Conservation (phyloP, 2,329 filamentous ascomycete genomes). For the Lecanicillium sp. region DNA sequence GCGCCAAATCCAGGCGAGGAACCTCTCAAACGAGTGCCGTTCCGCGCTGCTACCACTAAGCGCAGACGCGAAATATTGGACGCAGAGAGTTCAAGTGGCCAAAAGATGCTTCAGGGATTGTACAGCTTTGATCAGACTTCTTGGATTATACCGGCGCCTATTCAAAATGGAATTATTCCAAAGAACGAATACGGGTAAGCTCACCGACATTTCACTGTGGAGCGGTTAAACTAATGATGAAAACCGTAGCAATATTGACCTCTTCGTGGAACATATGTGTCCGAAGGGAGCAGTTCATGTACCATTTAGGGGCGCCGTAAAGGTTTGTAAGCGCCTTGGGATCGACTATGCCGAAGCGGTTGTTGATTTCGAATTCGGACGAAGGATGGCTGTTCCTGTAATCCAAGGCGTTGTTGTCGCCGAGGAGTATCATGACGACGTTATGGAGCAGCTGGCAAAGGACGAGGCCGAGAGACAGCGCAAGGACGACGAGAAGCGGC, state of each 20-base stretch:
- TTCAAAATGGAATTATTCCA: conserved; percentile 76
- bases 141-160: conserved; percentile 88
- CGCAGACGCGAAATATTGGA: conserved; percentile 86
- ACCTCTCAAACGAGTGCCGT: conserved; percentile 80
- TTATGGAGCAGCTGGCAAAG: conserved; percentile 72
- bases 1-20: conserved; percentile 61
- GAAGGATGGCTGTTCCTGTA: conserved; percentile 87
- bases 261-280: conserved; percentile 91
- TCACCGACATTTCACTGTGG: too few species aligned
- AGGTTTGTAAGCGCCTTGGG: conserved; percentile 73
- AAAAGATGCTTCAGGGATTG: conserved; percentile 79
- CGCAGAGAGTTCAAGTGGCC: conserved; percentile 67
- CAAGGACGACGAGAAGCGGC: conserved; percentile 78
- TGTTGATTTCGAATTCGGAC: conserved; percentile 92
- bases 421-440: conserved; percentile 63
- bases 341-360: conserved; percentile 93
- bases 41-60: conserved; percentile 82
- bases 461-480: conserved; percentile 67
- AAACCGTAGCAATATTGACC: conserved; percentile 67
- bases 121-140: conserved; percentile 83
- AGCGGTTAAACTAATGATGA: conserved; percentile 12
- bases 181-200: conserved; percentile 77
- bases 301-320: conserved; percentile 66
- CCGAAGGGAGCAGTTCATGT: conserved; percentile 77
- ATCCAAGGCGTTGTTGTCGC: conserved; percentile 87